A percentile compares a stretch with the other conserved stretches of the same genome.
phyloP scores from a whole-genome alignment of 768 basidiomycete genomes.

The Suillus brevipes region DNA sequence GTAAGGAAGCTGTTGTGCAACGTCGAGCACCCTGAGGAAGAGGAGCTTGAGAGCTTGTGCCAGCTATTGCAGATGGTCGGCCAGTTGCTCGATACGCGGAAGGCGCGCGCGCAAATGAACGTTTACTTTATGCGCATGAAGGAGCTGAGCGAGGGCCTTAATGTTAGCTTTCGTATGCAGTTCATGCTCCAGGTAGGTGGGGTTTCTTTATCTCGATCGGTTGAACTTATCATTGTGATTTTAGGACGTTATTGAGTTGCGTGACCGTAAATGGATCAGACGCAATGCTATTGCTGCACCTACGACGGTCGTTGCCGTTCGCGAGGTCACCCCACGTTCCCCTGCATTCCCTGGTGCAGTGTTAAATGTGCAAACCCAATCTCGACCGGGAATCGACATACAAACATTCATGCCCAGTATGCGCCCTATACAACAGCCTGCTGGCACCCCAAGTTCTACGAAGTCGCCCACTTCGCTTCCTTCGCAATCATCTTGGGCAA shows the following conservation, averaged over 20 bases:
- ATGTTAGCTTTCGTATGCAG: constrained; percentile 84
- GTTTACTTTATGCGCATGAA: constrained; percentile 93
- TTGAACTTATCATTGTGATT: not conserved
- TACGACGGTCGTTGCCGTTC: constrained; percentile 85
- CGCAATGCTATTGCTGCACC: constrained; percentile 74
- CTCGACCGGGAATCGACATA: constrained; percentile 23
- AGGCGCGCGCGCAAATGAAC: constrained; percentile 84
- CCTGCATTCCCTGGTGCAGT: too few relatives aligned
- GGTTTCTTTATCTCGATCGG: not conserved
- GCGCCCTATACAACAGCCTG: constrained; percentile 42
- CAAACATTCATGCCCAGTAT: constrained; percentile 52
- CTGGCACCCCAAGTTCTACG: constrained; percentile 65
- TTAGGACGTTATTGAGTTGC: constrained; percentile 89
- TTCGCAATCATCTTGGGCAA: constrained; percentile 86
- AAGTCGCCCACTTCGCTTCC: constrained; percentile 74
- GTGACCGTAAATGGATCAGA: constrained; percentile 77
- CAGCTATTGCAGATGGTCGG: constrained; percentile 91
- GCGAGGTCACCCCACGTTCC: constrained; percentile 47
- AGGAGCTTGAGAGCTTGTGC: constrained; percentile 96
- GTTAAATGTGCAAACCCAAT: too few relatives aligned
- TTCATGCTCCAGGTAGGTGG: constrained; percentile 89
- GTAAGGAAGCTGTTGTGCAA: constrained; percentile 94
- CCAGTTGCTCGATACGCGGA: constrained; percentile 72
- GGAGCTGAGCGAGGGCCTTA: constrained; percentile 69
- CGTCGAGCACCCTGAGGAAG: constrained; percentile 94